Conservation (phyloP, 768 basidiomycete species). For the Pulveroboletus sp. region DNA sequence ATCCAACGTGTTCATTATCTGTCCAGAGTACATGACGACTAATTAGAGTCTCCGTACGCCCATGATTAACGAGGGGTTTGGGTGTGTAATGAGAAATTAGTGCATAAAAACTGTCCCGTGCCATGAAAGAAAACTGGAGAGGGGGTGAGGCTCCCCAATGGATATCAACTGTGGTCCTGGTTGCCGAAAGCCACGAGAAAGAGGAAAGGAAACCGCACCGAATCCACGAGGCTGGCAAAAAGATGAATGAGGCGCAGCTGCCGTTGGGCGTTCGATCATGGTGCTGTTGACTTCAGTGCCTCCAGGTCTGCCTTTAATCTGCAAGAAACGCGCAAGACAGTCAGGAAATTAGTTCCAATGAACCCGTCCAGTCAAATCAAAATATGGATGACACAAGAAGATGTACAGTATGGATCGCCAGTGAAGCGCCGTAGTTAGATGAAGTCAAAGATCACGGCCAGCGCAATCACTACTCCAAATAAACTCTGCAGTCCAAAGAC, state of each 20-base stretch:
- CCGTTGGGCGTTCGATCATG: constrained; percentile 21
- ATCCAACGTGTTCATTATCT: constrained; percentile 5
- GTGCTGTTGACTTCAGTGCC: constrained; percentile 35
- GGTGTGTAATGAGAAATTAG: constrained; percentile 27
- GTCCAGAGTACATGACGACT: constrained; percentile 19
- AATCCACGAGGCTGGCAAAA: constrained; percentile 33
- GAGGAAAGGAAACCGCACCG: constrained; percentile 26
- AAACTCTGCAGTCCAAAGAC: constrained; percentile 57
- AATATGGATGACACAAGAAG: constrained; percentile 12
- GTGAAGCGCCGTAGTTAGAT: constrained; percentile 33
- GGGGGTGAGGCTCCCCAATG: constrained; percentile 6
- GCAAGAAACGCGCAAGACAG: constrained; percentile 27
- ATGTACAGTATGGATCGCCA: constrained; percentile 17
- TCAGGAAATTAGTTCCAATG: constrained; percentile 37
- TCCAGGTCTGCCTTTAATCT: constrained; percentile 71
- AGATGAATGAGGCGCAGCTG: constrained; percentile 3
- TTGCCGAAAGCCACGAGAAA: constrained; percentile 19
- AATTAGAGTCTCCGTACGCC: constrained; percentile 21
- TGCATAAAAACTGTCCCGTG: constrained; percentile 21
- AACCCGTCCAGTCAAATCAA: constrained; percentile 12
- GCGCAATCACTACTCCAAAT: constrained; percentile 45
- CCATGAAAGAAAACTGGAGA: background rate
- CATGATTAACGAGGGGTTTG: constrained; percentile 17
- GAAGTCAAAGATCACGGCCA: constrained; percentile 53
- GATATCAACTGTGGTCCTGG: constrained; percentile 9